Conservation (phyloP, 1,284 basidiomycete species). For the Moesziomyces aphidis region DNA sequence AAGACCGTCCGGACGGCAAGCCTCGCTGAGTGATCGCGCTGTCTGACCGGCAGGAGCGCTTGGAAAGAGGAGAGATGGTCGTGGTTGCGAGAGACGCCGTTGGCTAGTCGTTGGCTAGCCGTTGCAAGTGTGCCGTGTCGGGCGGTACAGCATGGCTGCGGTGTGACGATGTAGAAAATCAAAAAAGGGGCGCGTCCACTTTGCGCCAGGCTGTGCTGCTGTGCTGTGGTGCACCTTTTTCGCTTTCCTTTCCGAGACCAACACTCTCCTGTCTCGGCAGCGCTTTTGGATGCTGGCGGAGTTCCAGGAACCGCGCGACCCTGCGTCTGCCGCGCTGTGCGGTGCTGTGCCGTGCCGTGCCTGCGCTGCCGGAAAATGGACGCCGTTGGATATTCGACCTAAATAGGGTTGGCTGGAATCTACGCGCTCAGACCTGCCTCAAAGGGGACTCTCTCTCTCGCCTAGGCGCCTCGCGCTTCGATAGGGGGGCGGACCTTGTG, state of each 20-base stretch:
- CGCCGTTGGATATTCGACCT: too few species aligned
- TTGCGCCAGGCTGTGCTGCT: not conserved
- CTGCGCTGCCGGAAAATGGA: not conserved
- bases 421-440: not conserved
- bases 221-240: not conserved
- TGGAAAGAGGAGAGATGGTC: too few species aligned
- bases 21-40: too few species aligned
- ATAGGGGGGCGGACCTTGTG: constrained; percentile 2
- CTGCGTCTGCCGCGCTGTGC: not conserved
- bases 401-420: too few species aligned
- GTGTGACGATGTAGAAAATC: not conserved
- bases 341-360: not conserved
- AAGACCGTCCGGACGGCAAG: too few species aligned
- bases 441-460: not conserved
- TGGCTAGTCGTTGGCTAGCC: too few species aligned
- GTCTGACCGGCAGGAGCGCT: too few species aligned
- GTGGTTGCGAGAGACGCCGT: too few species aligned
- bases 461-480: too few species aligned
- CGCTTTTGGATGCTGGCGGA: not conserved
- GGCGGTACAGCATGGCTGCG: not conserved
- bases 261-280: not conserved
- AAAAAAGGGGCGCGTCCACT: not conserved
- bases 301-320: not conserved
- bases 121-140: too few species aligned
- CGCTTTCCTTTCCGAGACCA: not conserved